Conservation (phyloP, 495 filamentous ascomycete genomes). For the Pseudotulostoma volvatum region DNA sequence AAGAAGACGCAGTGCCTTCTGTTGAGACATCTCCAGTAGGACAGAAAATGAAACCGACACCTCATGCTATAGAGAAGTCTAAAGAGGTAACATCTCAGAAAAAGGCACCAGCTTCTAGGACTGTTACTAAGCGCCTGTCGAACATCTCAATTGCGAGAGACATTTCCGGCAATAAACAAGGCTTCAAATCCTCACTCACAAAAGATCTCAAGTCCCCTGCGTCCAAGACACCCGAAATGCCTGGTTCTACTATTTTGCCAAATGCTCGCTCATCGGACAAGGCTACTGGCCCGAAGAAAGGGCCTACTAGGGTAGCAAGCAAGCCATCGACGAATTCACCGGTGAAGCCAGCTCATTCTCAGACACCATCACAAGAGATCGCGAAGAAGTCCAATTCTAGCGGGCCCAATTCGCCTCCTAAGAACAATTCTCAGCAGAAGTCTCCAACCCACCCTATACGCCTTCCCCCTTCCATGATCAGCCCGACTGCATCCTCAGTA, state of each 20-base stretch:
- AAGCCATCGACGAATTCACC: constrained; percentile 7
- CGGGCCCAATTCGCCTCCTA: constrained; percentile 3
- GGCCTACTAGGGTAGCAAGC: constrained; percentile 1
- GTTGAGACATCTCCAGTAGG: not conserved
- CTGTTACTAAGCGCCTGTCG: constrained; percentile 25
- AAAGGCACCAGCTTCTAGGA: constrained; percentile 15
- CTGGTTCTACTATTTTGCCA: no score
- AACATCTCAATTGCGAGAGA: constrained; percentile 24
- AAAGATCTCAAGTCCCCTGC: constrained; percentile 8
- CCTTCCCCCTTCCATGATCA: constrained; percentile 42
- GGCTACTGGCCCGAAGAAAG: no score
- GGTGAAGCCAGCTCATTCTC: constrained; percentile 10
- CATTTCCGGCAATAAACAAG: constrained; percentile 11
- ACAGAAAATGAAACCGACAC: not conserved
- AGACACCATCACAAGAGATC: constrained; percentile 17
- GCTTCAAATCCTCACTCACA: constrained; percentile 3
- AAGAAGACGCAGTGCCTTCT: not conserved
- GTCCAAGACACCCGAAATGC: constrained; percentile 21
- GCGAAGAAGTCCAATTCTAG: constrained; percentile 13
- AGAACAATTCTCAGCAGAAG: constrained; percentile 40
- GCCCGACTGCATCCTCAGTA: constrained; percentile 44
- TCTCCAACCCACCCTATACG: constrained; percentile 50
- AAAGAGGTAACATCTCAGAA: constrained; percentile 9
- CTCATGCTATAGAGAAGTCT: constrained; percentile 3
- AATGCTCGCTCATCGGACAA: no score